Percentiles rank a stretch among this genome's conserved stretches.
Evolutionary conservation across 805 yeast species (phyloP).

Genomic region (Metschnikowia dekortorum): DNA sequence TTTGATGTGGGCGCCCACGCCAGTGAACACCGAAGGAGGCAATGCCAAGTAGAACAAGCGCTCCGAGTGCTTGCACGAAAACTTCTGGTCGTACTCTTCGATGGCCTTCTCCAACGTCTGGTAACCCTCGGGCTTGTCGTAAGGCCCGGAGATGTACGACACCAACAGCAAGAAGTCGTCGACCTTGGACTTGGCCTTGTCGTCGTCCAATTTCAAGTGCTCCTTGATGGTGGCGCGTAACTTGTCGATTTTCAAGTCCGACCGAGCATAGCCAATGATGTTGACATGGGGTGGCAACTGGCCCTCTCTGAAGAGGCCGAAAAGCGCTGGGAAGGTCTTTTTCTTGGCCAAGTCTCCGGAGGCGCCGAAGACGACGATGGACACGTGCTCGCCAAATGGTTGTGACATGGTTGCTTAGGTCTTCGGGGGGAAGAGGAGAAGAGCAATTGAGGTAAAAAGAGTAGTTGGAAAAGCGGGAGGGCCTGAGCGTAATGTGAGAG

Average conservation of each 20-base stretch:
- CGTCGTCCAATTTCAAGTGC: slow-evolving; percentile 51
- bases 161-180: slow-evolving; percentile 64
- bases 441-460: not conserved
- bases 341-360: slow-evolving; percentile 94
- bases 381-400: slow-evolving; percentile 60
- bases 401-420: slow-evolving; percentile 20
- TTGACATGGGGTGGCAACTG: slow-evolving; percentile 63
- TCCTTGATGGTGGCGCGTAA: slow-evolving; percentile 63
- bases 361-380: slow-evolving; percentile 86
- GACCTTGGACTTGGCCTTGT: slow-evolving; percentile 37
- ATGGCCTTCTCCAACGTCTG: slow-evolving; percentile 50
- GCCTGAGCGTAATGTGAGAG: not conserved
- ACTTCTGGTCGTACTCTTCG: slow-evolving; percentile 52
- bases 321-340: slow-evolving; percentile 87
- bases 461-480: not conserved
- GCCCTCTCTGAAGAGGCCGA: slow-evolving; percentile 65
- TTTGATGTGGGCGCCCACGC: slow-evolving; percentile 72
- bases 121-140: slow-evolving; percentile 79
- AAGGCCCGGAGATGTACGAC: slow-evolving; percentile 71
- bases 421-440: not conserved
- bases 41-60: slow-evolving; percentile 88
- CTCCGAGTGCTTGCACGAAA: slow-evolving; percentile 51
- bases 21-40: slow-evolving; percentile 88
- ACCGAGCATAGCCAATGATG: slow-evolving; percentile 91
- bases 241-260: slow-evolving; percentile 63